These are phyloP conservation scores for Allodekkera sacchari DNA, from an alignment of 805 yeast genomes.

Conservation along the genomic window DNA sequence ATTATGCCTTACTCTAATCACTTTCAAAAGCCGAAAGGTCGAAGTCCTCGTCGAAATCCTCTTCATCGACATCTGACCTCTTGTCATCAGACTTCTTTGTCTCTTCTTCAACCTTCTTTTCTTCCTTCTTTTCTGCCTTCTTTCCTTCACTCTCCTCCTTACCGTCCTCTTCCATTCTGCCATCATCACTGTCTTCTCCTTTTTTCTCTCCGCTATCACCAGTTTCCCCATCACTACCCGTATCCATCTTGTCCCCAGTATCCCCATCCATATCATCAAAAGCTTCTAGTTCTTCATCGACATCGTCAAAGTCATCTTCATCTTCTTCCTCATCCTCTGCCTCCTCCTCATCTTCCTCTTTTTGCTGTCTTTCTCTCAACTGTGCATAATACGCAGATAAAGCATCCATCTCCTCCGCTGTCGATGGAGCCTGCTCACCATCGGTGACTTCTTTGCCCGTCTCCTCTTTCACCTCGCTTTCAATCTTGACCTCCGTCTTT, in stretches of 20 bases:
- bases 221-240: slow-evolving; percentile 27
- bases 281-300: slow-evolving; percentile 17
- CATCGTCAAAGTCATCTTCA: slow-evolving; percentile 25
- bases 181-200: slow-evolving; percentile 32
- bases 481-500: slow-evolving; percentile 11
- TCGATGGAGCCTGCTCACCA: no score
- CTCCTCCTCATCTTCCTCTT: slow-evolving; percentile 52
- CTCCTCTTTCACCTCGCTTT: slow-evolving; percentile 1
- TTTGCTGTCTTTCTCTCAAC: slow-evolving; percentile 60
- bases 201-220: slow-evolving; percentile 16
- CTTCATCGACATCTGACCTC: no score
- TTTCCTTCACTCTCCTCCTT: slow-evolving; percentile 45
- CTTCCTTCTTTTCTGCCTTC: slow-evolving; percentile 48
- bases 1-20: no score
- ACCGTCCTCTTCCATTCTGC: slow-evolving; percentile 49
- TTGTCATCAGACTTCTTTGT: no score
- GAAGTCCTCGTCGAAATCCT: no score
- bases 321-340: slow-evolving; percentile 36
- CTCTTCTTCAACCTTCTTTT: slow-evolving; percentile 34
- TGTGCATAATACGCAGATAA: slow-evolving; percentile 69
- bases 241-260: slow-evolving; percentile 23
- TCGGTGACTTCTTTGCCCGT: neutral
- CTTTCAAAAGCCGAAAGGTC: no score
- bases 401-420: slow-evolving; percentile 65
- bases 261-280: slow-evolving; percentile 13